Conservation (phyloP, 2,329 filamentous ascomycete genomes). For the Diaporthe sp. region DNA sequence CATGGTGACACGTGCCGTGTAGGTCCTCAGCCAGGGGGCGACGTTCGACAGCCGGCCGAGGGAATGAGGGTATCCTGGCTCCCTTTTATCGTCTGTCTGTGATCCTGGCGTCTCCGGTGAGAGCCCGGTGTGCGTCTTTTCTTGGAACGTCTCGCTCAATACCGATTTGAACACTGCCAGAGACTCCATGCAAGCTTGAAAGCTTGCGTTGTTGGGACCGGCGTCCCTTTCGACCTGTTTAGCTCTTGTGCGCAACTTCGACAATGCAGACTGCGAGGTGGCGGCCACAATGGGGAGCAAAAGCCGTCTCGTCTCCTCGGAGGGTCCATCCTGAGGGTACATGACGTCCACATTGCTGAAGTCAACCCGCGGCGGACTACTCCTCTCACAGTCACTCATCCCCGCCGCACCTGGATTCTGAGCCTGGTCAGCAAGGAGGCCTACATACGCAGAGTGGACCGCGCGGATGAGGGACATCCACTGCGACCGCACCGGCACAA, state of each 20-base stretch:
- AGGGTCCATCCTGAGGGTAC: conserved; percentile 14
- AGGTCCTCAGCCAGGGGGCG: conserved; percentile 53
- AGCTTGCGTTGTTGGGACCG: neutral
- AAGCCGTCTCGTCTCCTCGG: conserved; percentile 7
- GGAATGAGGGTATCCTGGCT: conserved; percentile 35
- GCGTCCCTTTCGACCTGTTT: conserved; percentile 5
- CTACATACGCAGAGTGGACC: conserved; percentile 51
- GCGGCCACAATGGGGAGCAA: conserved; percentile 44
- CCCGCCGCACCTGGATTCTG: neutral
- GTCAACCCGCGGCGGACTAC: neutral
- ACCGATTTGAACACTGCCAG: conserved; percentile 45
- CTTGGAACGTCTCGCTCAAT: conserved; percentile 43
- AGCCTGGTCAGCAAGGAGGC: conserved; percentile 46
- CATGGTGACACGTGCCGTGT: conserved; percentile 53
- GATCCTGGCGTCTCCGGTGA: neutral
- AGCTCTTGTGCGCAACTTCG: conserved; percentile 42
- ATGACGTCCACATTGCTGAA: neutral
- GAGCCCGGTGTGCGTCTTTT: neutral
- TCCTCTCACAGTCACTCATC: neutral
- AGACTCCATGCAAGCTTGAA: conserved; percentile 44
- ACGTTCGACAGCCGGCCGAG: conserved; percentile 46
- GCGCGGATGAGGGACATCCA: conserved; percentile 57
- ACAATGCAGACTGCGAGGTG: conserved; percentile 42
- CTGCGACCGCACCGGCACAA: conserved; percentile 52
- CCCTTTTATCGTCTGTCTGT: too few relatives aligned